A percentile compares a stretch with the other conserved stretches of the same genome.
Evolutionary conservation across 2,329 filamentous ascomycete genomes (phyloP).

Genomic region (Sclerotinia borealis): DNA sequence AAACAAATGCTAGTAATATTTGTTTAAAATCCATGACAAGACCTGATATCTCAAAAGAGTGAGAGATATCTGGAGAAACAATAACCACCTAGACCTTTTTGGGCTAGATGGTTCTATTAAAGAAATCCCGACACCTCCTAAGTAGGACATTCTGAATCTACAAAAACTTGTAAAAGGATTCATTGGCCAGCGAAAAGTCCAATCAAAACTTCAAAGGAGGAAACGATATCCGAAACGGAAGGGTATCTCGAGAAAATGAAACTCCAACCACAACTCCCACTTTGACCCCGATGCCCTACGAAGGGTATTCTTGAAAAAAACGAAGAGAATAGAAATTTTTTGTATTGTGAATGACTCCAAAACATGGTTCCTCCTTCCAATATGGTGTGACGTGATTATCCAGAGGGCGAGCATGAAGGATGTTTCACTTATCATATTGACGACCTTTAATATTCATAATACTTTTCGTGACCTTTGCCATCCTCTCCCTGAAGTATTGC

Average conservation of each 20-base stretch:
- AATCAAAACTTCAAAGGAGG: not conserved
- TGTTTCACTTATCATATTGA: not conserved
- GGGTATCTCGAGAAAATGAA: not conserved
- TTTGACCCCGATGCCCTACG: not conserved
- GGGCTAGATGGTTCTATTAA: not conserved
- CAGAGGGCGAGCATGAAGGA: not conserved
- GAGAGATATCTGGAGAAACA: not conserved
- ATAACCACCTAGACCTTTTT: not conserved
- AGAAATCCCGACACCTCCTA: not conserved
- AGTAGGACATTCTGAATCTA: not conserved
- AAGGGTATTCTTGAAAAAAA: not conserved
- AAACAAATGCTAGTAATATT: not conserved
- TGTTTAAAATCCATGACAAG: not conserved
- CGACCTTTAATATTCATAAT: too few relatives aligned
- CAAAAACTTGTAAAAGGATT: not conserved
- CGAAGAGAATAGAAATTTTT: not conserved
- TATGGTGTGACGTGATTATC: not conserved
- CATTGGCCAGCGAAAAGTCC: not conserved
- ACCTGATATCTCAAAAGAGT: not conserved
- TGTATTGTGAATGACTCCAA: too few relatives aligned
- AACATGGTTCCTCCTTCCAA: not conserved
- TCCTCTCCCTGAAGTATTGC: too few relatives aligned
- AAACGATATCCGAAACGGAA: not conserved
- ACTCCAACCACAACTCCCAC: not conserved
- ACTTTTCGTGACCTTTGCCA: too few relatives aligned